phyloP scores from a whole-genome alignment of 306 rosid genomes.

The Prunus campanulata region DNA sequence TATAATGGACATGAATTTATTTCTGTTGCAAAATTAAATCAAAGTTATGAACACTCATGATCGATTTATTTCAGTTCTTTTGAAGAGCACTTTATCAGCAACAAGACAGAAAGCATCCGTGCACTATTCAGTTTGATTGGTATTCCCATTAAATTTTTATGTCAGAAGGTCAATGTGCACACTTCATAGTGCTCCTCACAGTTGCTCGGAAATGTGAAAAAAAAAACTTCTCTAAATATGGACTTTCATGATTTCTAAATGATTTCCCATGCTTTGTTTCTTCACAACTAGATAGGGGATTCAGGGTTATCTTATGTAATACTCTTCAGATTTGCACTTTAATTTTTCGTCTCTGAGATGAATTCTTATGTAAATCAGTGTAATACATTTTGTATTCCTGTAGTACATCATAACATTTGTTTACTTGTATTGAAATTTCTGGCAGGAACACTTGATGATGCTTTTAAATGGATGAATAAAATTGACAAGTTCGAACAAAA shows the following conservation, averaged over 20 bases:
- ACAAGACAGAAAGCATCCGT: too few relatives aligned
- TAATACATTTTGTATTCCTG: neutral
- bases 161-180: neutral
- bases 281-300: neutral
- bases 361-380: neutral
- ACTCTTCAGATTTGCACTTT: neutral
- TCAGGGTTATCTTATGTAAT: too few relatives aligned
- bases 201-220: neutral
- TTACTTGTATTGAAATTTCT: neutral
- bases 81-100: too few relatives aligned
- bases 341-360: neutral
- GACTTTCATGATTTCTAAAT: neutral
- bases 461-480: constrained; percentile 74
- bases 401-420: neutral
- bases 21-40: too few relatives aligned
- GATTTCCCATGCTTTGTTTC: neutral
- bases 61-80: too few relatives aligned
- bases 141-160: neutral
- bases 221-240: neutral
- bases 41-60: too few relatives aligned
- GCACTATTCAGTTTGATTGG: neutral
- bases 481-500: constrained; percentile 79
- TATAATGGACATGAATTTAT: too few relatives aligned
- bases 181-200: neutral
- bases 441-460: constrained; percentile 72